phyloP scores from a whole-genome alignment of 2,329 filamentous ascomycete genomes.

The Arthrocladium fulminans region DNA sequence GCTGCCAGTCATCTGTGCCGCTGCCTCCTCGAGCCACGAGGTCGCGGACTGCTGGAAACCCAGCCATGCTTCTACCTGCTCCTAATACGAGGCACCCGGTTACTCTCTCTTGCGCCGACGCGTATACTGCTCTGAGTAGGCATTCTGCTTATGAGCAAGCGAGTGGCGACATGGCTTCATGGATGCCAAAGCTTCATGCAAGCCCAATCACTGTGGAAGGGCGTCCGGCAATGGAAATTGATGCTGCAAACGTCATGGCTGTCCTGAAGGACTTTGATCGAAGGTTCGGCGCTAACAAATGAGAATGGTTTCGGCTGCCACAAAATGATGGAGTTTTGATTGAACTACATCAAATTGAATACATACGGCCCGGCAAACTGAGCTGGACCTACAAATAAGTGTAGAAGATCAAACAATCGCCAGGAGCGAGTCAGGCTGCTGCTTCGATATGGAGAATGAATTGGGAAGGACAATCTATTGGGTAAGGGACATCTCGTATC shows the following conservation, averaged over 20 bases:
- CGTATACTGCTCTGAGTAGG: slow-evolving; percentile 68
- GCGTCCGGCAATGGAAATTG: slow-evolving; percentile 62
- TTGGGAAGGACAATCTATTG: no score
- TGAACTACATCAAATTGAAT: no score
- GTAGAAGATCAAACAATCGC: no score
- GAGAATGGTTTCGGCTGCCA: background rate
- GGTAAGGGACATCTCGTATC: no score
- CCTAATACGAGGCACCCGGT: slow-evolving; percentile 37
- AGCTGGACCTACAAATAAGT: no score
- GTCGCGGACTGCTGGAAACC: slow-evolving; percentile 22
- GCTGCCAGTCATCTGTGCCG: slow-evolving; percentile 39
- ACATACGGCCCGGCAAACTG: no score
- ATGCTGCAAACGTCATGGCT: slow-evolving; percentile 76
- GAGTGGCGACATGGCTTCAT: slow-evolving; percentile 63
- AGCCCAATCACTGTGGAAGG: slow-evolving; percentile 21
- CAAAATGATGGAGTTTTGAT: no score
- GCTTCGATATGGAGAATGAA: no score
- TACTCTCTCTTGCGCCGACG: slow-evolving; percentile 64
- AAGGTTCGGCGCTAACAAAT: slow-evolving; percentile 48
- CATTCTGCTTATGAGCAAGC: slow-evolving; percentile 68
- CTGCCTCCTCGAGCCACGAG: slow-evolving; percentile 16
- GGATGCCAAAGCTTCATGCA: slow-evolving; percentile 64
- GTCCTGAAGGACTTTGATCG: slow-evolving; percentile 75
- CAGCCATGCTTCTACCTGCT: slow-evolving; percentile 24
- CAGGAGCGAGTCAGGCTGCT: no score